These are phyloP conservation scores for Penicillium sumatraense DNA, from an alignment of 2,329 filamentous ascomycete species.

Conservation along the genomic window DNA sequence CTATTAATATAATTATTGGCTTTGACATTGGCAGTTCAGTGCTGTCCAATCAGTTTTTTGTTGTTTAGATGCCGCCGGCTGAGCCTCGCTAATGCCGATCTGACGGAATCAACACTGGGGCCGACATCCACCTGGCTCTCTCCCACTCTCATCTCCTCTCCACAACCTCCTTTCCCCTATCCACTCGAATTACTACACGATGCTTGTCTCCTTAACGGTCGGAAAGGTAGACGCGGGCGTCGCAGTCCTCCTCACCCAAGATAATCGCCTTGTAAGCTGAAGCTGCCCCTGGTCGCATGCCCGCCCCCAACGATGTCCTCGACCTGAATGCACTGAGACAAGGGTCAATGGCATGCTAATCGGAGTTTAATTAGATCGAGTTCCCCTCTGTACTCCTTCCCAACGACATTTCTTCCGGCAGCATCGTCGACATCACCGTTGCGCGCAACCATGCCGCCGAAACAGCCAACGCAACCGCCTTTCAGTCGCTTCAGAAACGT, in stretches of 20 bases:
- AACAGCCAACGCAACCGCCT: constrained; percentile 71
- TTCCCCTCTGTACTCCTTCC: constrained; percentile 97
- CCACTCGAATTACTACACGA: constrained; percentile 48
- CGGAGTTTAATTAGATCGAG: constrained; percentile 72
- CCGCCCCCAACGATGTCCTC: not conserved
- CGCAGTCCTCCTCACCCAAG: constrained; percentile 92
- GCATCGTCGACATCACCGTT: constrained; percentile 97
- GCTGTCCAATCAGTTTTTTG: too few species aligned
- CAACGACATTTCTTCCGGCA: constrained; percentile 91
- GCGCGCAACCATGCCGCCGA: constrained; percentile 84
- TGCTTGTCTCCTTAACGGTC: constrained; percentile 97
- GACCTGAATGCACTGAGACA: not conserved
- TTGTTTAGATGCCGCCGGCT: not conserved
- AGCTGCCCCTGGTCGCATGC: constrained; percentile 14
- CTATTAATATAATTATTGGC: too few species aligned
- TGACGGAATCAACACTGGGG: constrained; percentile 27
- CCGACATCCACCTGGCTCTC: constrained; percentile 10
- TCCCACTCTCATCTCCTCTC: constrained; percentile 15
- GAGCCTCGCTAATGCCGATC: constrained; percentile 39
- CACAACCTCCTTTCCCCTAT: not conserved
- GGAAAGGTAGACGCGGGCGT: constrained; percentile 99
- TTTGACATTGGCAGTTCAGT: too few species aligned
- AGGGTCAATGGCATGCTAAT: constrained; percentile 12
- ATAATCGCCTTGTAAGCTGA: constrained; percentile 84
- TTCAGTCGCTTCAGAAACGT: constrained; percentile 82